Evolutionary conservation across 257 asterid species (phyloP).

Genomic region (Anisodus tanguticus): DNA sequence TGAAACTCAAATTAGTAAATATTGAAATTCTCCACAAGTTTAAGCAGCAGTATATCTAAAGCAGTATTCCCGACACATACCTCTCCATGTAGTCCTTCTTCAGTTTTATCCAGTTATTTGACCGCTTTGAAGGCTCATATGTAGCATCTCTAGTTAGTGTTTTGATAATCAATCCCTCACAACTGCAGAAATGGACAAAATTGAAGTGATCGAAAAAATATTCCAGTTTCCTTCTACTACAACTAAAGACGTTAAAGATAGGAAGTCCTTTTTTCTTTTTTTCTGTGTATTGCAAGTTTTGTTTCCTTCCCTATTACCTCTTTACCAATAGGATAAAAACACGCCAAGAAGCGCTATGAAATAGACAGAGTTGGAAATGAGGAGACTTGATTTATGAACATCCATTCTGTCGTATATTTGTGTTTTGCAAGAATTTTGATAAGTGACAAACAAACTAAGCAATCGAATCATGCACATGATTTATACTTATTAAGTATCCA

Average conservation of each 20-base stretch:
- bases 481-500: not conserved
- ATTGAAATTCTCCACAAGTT: not conserved
- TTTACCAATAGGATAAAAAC: not conserved
- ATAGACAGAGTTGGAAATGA: not conserved
- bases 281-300: not conserved
- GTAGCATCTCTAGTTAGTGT: constrained; percentile 89
- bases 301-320: constrained; percentile 13
- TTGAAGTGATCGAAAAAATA: not conserved
- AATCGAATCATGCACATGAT: not conserved
- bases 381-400: not conserved
- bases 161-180: constrained; percentile 94
- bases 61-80: constrained; percentile 41
- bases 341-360: constrained; percentile 12
- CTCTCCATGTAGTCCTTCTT: constrained; percentile 94
- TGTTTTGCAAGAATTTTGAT: not conserved
- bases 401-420: not conserved
- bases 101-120: constrained; percentile 90
- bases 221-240: not conserved
- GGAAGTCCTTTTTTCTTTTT: too few relatives aligned
- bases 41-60: constrained; percentile 13
- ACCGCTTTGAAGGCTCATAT: constrained; percentile 92
- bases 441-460: too few relatives aligned
- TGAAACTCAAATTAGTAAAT: constrained; percentile 42
- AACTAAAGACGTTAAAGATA: not conserved
- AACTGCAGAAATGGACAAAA: constrained; percentile 51